Evolutionary conservation across 176 grass and related monocot species (phyloP), one percentile per base, ranked within the genome.

Genomic region (Hyparrhenia diplandra): DNA sequence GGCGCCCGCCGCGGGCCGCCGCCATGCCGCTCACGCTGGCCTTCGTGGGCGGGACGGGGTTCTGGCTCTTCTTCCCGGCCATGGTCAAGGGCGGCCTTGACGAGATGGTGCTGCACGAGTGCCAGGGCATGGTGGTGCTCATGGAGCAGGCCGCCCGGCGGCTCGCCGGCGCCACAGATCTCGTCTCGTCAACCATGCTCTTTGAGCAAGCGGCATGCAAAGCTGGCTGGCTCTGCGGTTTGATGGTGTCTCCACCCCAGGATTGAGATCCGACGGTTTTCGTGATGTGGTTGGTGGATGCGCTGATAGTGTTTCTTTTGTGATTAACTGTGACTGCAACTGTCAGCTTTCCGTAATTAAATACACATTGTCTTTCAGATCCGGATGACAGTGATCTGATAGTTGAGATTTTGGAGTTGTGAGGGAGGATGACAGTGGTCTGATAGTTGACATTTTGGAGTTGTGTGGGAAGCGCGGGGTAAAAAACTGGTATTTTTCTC

Each of bases 41-140:
- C 42, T 94, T 94, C 77, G 86, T 94, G 55, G 67, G 34, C 5
- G 71, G 68, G 9, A 90, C 78, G 17, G 88, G 20, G 51, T 64
- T 83, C 73, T 91, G 85, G 88, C 72, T 94, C 1, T 85, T 94
- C 59, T 81, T 91, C 64, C 81, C 84, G 16, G 83, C 86, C 8
- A 43, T 94, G 41, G 5, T 91, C 24, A 86, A 77, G 63, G 84
- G 43, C 18, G 82, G 86, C 5, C 67, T 84, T 6, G 88, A 89
- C 42, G 86, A 91, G 63, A 74, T 73, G 34, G 80, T 78, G 55
- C 46, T 91, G 68, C 75, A 23, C 61, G 86, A 88, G 60, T 80
- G 83, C 39, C 64, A 73, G 86, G 83, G 73, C 46, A 59, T 82
- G 64, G 43, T 91, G 21, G 37, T 17, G 30, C 77, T 85, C 68